Evolutionary conservation across 202 grass and related monocot species (phyloP).

Genomic region (Cymbopogon flexuosus): DNA sequence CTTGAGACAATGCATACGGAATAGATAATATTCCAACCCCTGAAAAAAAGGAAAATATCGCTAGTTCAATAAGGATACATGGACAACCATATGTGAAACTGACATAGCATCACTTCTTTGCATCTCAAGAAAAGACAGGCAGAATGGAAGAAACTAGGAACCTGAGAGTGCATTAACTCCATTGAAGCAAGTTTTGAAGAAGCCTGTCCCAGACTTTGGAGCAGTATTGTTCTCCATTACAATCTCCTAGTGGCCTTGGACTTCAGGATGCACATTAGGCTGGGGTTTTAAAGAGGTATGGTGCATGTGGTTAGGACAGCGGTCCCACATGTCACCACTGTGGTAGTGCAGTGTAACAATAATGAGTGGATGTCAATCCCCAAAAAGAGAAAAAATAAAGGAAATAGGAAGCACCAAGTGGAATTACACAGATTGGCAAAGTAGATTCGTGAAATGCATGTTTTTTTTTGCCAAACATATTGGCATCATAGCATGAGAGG

Average conservation of each 20-base stretch:
- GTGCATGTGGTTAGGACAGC: conserved; percentile 29
- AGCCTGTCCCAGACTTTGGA: conserved; percentile 56
- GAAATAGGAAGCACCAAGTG: conserved; percentile 20
- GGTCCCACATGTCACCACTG: not conserved
- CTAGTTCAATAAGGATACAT: conserved; percentile 6
- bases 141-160: conserved; percentile 29
- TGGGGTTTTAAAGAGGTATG: conserved; percentile 44
- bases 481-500: not conserved
- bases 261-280: conserved; percentile 11
- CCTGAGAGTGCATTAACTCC: conserved; percentile 92
- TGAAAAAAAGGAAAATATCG: conserved; percentile 22
- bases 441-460: conserved; percentile 3
- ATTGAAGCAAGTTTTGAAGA: conserved; percentile 93
- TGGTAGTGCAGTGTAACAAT: conserved; percentile 27
- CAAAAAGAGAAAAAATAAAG: conserved; percentile 13
- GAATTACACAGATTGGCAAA: conserved; percentile 4
- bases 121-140: conserved; percentile 8
- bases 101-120: conserved; percentile 5
- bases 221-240: conserved; percentile 39
- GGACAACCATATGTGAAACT: conserved; percentile 7
- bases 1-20: conserved; percentile 82
- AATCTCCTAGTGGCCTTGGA: conserved; percentile 35
- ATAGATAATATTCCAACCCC: conserved; percentile 85
- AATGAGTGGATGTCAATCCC: conserved; percentile 54
- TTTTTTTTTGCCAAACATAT: conserved; percentile 10